These are phyloP conservation scores for Trypethelium eluteriae DNA, from an alignment of 495 filamentous ascomycete species.

Conservation along the genomic window DNA sequence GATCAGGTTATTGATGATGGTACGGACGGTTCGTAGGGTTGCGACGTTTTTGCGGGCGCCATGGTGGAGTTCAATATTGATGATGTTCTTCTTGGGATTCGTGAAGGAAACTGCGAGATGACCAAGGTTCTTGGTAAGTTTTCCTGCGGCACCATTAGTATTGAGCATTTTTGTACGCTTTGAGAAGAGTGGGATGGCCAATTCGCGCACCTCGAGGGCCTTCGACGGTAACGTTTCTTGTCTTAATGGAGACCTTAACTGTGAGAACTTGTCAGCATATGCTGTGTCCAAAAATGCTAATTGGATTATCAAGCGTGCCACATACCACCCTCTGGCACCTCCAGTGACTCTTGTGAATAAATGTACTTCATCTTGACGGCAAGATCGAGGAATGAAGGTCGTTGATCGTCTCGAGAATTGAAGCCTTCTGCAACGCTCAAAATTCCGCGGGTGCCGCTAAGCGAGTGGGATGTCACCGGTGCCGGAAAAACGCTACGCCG, in stretches of 20 bases:
- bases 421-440: background rate
- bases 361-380: constrained; percentile 89
- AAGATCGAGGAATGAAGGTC: constrained; percentile 15
- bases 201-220: constrained; percentile 67
- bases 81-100: constrained; percentile 66
- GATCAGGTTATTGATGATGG: constrained; percentile 95
- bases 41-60: constrained; percentile 94
- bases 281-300: background rate
- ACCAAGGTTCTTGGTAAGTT: constrained; percentile 89
- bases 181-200: background rate
- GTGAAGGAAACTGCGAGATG: constrained; percentile 94
- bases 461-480: constrained; percentile 4
- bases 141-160: constrained; percentile 46
- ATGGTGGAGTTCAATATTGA: constrained; percentile 96
- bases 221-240: constrained; percentile 88
- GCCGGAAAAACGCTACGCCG: background rate
- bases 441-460: background rate
- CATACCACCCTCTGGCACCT: constrained; percentile 94
- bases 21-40: constrained; percentile 93
- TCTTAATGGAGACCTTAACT: constrained; percentile 97
- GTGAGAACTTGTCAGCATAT: constrained; percentile 30
- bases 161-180: constrained; percentile 5
- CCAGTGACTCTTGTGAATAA: constrained; percentile 88
- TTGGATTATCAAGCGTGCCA: constrained; percentile 30
- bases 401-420: background rate